phyloP scores from a whole-genome alignment of 164 flowering plant species.

The Stephania yunnanensis region DNA sequence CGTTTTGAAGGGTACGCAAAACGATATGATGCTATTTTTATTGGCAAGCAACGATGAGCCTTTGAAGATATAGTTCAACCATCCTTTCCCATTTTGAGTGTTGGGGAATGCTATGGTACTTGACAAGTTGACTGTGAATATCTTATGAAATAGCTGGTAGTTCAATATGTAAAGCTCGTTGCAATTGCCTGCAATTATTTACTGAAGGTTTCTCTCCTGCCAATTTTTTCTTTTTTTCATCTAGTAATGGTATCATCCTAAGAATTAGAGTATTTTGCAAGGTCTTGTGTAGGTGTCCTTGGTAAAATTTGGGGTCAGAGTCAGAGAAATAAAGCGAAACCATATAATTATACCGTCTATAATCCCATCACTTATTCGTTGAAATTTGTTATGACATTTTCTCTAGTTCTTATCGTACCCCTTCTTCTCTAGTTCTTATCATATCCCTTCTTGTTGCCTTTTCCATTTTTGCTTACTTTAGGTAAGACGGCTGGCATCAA shows the following conservation, averaged over 20 bases:
- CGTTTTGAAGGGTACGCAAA: neutral
- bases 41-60: neutral
- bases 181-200: neutral
- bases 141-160: neutral
- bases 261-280: neutral
- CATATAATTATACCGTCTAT: no score
- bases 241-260: neutral
- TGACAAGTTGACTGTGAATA: neutral
- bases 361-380: neutral
- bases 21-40: neutral
- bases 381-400: neutral
- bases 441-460: neutral
- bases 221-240: neutral
- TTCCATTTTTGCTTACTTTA: constrained; percentile 14
- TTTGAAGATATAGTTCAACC: neutral
- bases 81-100: no score
- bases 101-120: neutral
- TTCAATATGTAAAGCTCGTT: neutral
- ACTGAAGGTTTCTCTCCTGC: neutral
- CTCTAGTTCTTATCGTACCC: neutral
- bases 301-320: neutral
- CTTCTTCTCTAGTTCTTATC: neutral
- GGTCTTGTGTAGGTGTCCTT: neutral
- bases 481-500: constrained; percentile 73
- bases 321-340: no score